phyloP scores from a whole-genome alignment of 139 green algal species.

The Helicosporidium sp. region DNA sequence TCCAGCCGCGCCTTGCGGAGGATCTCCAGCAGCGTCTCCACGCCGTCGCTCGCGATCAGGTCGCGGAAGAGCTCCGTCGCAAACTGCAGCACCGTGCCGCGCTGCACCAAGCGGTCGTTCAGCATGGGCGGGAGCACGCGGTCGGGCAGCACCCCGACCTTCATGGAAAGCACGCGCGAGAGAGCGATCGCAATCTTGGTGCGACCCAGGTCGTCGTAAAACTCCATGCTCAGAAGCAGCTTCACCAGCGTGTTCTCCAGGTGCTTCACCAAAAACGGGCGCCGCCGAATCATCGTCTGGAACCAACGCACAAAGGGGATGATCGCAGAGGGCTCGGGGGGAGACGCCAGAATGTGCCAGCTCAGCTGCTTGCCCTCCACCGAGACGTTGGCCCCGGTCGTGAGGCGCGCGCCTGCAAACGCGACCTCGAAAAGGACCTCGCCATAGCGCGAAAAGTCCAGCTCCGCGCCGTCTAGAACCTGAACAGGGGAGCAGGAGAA shows the following conservation, averaged over 20 bases:
- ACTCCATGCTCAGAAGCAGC: constrained; percentile 70
- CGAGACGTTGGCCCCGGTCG: constrained; percentile 41
- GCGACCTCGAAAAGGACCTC: constrained; percentile 84
- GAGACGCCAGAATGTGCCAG: constrained; percentile 43
- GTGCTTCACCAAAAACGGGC: constrained; percentile 79
- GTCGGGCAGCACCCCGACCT: constrained; percentile 55
- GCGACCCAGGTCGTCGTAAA: constrained; percentile 54
- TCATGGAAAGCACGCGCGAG: constrained; percentile 43
- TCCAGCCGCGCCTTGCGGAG: constrained; percentile 66
- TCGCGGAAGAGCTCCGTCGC: constrained; percentile 74
- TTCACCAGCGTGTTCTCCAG: constrained; percentile 81
- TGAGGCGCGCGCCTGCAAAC: constrained; percentile 65
- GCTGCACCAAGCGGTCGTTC: constrained; percentile 73
- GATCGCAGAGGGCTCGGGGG: constrained; percentile 36
- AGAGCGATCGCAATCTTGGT: constrained; percentile 64
- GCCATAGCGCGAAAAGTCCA: constrained; percentile 87
- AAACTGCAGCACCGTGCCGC: constrained; percentile 64
- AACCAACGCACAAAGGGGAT: constrained; percentile 69
- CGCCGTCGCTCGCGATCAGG: constrained; percentile 41
- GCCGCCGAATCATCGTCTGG: constrained; percentile 52
- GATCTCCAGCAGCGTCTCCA: constrained; percentile 65
- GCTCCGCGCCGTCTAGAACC: constrained; percentile 51
- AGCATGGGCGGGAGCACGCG: constrained; percentile 51
- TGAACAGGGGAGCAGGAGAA: neutral
- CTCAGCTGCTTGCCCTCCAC: constrained; percentile 41